These are phyloP conservation scores for Sisymbrium irio DNA, from an alignment of 345 rosid species.

Conservation along the genomic window DNA sequence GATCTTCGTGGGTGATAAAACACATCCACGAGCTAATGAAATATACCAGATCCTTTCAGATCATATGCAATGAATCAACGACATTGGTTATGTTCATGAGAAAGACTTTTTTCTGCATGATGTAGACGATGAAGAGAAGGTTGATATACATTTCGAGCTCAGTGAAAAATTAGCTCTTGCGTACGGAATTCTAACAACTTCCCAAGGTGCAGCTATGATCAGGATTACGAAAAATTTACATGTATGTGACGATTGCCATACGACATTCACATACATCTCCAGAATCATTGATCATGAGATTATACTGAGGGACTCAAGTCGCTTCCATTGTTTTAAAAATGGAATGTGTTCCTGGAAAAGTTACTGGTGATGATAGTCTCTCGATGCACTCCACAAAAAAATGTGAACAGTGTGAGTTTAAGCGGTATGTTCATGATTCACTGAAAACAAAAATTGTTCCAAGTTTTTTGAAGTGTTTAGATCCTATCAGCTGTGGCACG, in stretches of 20 bases:
- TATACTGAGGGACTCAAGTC: conserved; percentile 80
- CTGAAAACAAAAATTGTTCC: neutral
- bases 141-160: conserved; percentile 66
- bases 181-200: conserved; percentile 55
- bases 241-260: conserved; percentile 83
- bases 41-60: conserved; percentile 56
- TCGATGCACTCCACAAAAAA: neutral
- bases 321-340: conserved; percentile 85
- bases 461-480: neutral
- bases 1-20: conserved; percentile 72
- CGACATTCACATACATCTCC: conserved; percentile 64
- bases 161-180: conserved; percentile 92
- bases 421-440: neutral
- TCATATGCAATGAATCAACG: conserved; percentile 61
- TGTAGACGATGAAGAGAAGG: conserved; percentile 89
- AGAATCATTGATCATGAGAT: conserved; percentile 64
- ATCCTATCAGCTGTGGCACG: neutral
- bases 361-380: conserved; percentile 63
- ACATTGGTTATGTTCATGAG: conserved; percentile 74
- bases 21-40: conserved; percentile 51
- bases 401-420: neutral
- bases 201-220: conserved; percentile 59
- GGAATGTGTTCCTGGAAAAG: conserved; percentile 81
- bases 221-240: conserved; percentile 76
- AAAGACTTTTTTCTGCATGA: conserved; percentile 82